Conservation (phyloP, 495 filamentous ascomycete species). For the Penicillium herquei region DNA sequence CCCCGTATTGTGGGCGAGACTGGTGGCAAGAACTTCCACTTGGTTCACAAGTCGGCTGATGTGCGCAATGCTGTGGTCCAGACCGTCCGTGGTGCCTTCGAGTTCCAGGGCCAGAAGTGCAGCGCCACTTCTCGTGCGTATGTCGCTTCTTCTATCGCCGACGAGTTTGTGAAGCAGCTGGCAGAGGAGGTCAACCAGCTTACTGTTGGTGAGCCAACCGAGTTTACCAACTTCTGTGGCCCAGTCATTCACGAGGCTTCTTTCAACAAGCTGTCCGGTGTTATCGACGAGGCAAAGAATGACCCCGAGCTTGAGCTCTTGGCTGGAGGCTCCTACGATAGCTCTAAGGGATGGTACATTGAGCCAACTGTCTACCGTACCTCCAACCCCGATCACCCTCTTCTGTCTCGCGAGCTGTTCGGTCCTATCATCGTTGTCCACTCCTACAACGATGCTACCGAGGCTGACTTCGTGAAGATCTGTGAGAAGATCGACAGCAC, state of each 20-base stretch:
- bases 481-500: conserved; percentile 61
- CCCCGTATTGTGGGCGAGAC: conserved; percentile 85
- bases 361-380: conserved; percentile 67
- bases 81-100: conserved; percentile 79
- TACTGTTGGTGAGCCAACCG: conserved; percentile 64
- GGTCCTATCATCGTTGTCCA: conserved; percentile 61
- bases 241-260: conserved; percentile 56
- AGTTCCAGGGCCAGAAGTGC: conserved; percentile 88
- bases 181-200: conserved; percentile 65
- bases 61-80: conserved; percentile 72
- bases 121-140: conserved; percentile 78
- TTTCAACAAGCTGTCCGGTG: conserved; percentile 51
- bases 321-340: conserved; percentile 59
- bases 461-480: conserved; percentile 50
- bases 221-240: conserved; percentile 61
- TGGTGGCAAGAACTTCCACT: conserved; percentile 87
- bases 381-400: conserved; percentile 60
- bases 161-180: conserved; percentile 60
- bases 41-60: conserved; percentile 72
- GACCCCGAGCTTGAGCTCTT: conserved; percentile 61
- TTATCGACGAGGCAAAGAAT: conserved; percentile 62
- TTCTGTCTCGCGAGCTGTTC: conserved; percentile 63
- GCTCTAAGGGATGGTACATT: conserved; percentile 62
- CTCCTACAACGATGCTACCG: conserved; percentile 56
- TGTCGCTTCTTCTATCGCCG: conserved; percentile 67